phyloP scores from a whole-genome alignment of 495 filamentous ascomycete genomes.

The Podospora tetraspora region DNA sequence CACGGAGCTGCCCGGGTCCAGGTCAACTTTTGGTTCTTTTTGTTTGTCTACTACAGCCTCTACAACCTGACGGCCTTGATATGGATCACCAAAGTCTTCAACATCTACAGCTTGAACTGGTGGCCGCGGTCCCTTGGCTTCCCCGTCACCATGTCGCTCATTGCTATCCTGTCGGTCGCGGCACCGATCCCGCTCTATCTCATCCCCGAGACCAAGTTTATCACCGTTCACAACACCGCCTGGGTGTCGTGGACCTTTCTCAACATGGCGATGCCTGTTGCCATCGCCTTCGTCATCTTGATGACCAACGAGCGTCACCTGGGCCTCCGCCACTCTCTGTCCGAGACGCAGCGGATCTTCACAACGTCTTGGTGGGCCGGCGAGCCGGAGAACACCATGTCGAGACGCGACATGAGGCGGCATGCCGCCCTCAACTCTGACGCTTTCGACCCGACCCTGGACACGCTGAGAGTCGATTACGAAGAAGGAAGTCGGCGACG shows the following conservation, averaged over 20 bases:
- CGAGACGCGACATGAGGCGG: constrained; percentile 32
- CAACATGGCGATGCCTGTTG: constrained; percentile 58
- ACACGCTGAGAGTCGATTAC: constrained; percentile 24
- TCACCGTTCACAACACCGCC: constrained; percentile 53
- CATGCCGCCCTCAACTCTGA: constrained; percentile 22
- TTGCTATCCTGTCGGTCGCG: constrained; percentile 49
- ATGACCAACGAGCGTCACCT: constrained; percentile 55
- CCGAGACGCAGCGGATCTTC: constrained; percentile 60
- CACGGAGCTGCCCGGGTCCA: constrained; percentile 55
- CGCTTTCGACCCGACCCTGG: constrained; percentile 29
- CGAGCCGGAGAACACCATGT: constrained; percentile 39
- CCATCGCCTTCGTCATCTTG: constrained; percentile 55
- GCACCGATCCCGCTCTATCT: constrained; percentile 54
- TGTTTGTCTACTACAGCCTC: constrained; percentile 60
- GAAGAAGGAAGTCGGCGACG: constrained; percentile 20
- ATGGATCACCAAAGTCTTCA: constrained; percentile 65
- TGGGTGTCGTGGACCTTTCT: constrained; percentile 61
- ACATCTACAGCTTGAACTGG: constrained; percentile 61
- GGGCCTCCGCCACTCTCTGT: constrained; percentile 48
- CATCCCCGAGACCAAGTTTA: constrained; percentile 40
- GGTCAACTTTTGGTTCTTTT: constrained; percentile 65
- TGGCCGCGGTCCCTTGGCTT: constrained; percentile 58
- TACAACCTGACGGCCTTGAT: constrained; percentile 59
- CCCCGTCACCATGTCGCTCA: constrained; percentile 50
- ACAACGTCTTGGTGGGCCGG: constrained; percentile 56